Evolutionary conservation across 768 basidiomycete species (phyloP).

Genomic region (Mycena venus): DNA sequence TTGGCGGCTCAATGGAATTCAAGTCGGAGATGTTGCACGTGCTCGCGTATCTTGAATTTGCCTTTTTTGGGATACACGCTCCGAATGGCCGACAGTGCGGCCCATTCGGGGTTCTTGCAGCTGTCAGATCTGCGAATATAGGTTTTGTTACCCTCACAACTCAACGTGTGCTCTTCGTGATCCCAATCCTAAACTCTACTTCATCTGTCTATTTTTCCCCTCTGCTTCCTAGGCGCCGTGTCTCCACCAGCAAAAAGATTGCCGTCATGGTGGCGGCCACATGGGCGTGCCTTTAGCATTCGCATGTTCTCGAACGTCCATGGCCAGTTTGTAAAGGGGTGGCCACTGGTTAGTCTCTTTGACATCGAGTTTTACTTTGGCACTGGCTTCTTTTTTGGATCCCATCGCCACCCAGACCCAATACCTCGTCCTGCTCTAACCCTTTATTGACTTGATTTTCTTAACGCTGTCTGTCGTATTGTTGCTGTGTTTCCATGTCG

Average conservation of each 20-base stretch:
- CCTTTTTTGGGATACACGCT: constrained; percentile 3
- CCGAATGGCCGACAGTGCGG: not conserved
- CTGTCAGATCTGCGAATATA: not conserved
- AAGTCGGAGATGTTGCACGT: not conserved
- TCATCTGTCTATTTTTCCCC: not conserved
- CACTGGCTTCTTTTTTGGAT: constrained; percentile 4
- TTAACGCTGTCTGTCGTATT: not conserved
- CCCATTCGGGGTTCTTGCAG: constrained; percentile 26
- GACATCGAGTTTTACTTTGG: constrained; percentile 11
- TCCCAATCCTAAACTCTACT: constrained; percentile 20
- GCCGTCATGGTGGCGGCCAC: constrained; percentile 10
- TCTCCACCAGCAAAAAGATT: not conserved
- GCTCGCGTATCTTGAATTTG: not conserved
- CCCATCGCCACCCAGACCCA: constrained; percentile 12
- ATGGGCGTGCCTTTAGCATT: not conserved
- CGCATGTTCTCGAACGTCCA: not conserved
- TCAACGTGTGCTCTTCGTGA: constrained; percentile 10
- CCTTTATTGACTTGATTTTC: too few relatives aligned
- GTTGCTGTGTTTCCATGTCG: not conserved
- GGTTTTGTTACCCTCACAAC: constrained; percentile 1
- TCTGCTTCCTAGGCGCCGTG: not conserved
- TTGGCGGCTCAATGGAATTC: not conserved
- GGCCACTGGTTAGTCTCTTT: not conserved
- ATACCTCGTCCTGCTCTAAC: not conserved
- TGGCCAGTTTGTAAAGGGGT: not conserved